Evolutionary conservation across 2,329 filamentous ascomycete species (phyloP).

Genomic region (Onygenales sp.): DNA sequence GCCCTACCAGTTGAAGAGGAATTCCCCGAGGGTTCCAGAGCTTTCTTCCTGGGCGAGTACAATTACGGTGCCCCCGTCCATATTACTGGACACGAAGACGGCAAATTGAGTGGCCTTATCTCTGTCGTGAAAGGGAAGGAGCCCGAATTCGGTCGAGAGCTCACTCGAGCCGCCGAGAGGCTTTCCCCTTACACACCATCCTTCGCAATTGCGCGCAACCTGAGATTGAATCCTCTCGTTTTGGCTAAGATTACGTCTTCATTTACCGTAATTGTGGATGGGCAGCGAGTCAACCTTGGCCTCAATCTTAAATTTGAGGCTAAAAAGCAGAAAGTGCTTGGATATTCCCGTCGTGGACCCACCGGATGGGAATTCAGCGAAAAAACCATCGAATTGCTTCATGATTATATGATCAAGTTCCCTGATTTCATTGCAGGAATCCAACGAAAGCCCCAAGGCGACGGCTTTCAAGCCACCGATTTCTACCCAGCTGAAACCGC

Average conservation of each 20-base stretch:
- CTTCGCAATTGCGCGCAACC: constrained; percentile 73
- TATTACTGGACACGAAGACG: constrained; percentile 61
- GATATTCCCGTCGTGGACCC: constrained; percentile 78
- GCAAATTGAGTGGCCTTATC: constrained; percentile 72
- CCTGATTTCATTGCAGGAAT: constrained; percentile 92
- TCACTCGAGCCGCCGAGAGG: constrained; percentile 62
- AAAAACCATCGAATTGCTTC: constrained; percentile 69
- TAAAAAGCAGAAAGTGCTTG: constrained; percentile 89
- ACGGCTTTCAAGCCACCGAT: constrained; percentile 73
- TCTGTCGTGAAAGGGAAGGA: constrained; percentile 63
- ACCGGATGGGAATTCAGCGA: constrained; percentile 94
- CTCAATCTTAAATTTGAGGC: constrained; percentile 95
- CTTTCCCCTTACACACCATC: constrained; percentile 73
- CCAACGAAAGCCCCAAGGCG: constrained; percentile 73
- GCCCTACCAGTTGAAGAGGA: constrained; percentile 88
- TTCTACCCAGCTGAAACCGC: constrained; percentile 71
- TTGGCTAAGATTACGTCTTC: constrained; percentile 94
- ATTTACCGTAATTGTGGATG: constrained; percentile 75
- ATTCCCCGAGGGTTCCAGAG: constrained; percentile 71
- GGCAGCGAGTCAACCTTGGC: constrained; percentile 77
- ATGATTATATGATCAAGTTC: constrained; percentile 85
- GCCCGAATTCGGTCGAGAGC: constrained; percentile 66
- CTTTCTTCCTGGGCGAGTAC: constrained; percentile 90
- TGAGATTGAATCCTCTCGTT: constrained; percentile 74
- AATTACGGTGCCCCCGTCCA: constrained; percentile 87